Evolutionary conservation across 106 monocot genomes (phyloP).

Genomic region (Dioscorea dumetorum): DNA sequence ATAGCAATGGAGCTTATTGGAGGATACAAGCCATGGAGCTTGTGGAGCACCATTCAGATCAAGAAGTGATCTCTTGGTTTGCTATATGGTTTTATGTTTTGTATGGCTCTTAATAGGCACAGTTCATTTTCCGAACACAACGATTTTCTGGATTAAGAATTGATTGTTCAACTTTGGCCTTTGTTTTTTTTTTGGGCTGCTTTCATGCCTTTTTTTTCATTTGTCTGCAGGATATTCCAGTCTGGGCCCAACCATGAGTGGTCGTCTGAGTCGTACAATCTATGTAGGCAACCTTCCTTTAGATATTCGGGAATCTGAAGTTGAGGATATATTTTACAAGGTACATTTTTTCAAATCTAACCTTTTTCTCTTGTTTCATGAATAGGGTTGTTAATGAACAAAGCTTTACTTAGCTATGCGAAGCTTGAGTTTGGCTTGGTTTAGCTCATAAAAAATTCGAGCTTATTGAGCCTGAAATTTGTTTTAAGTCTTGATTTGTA

Average conservation of each 20-base stretch:
- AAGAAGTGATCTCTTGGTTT: constrained; percentile 52
- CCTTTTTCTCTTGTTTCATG: too few relatives aligned
- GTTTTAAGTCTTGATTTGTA: too few relatives aligned
- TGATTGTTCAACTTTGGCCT: too few relatives aligned
- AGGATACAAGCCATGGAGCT: constrained; percentile 51
- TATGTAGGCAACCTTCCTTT: constrained; percentile 88
- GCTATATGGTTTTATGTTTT: constrained; percentile 30
- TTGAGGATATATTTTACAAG: constrained; percentile 91
- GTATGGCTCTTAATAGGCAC: too few relatives aligned
- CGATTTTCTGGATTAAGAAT: too few relatives aligned
- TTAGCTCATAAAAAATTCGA: too few relatives aligned
- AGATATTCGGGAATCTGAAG: constrained; percentile 69
- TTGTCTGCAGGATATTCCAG: neutral
- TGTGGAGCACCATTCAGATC: constrained; percentile 53
- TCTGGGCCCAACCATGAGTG: constrained; percentile 37
- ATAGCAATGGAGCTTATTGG: constrained; percentile 46
- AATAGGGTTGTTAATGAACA: too few relatives aligned
- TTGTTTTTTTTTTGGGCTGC: neutral
- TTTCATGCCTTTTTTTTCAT: neutral
- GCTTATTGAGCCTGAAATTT: too few relatives aligned
- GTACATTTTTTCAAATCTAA: constrained; percentile 13
- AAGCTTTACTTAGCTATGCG: too few relatives aligned
- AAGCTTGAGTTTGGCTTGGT: too few relatives aligned
- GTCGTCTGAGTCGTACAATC: constrained; percentile 53
- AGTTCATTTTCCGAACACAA: too few relatives aligned